A percentile compares a stretch with the other conserved stretches of the same genome.
Evolutionary conservation across 345 rosid species (phyloP).

Genomic region (Lepidium sativum): DNA sequence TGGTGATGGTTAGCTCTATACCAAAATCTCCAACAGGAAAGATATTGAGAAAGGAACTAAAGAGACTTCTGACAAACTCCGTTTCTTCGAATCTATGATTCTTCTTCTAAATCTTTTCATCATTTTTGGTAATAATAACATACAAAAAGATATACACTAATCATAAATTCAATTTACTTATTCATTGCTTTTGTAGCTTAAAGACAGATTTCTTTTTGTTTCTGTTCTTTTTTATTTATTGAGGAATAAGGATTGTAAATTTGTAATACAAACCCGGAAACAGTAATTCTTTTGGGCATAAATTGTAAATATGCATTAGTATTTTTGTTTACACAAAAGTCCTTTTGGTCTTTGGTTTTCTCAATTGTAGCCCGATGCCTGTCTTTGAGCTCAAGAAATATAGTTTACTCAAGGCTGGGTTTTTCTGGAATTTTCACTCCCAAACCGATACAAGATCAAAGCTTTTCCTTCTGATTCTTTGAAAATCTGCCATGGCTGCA

Average conservation of each 20-base stretch:
- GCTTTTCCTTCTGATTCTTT: neutral
- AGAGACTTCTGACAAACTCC: slow-evolving; percentile 13
- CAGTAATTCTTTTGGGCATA: neutral
- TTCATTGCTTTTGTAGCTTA: no score
- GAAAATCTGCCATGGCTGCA: slow-evolving; percentile 60
- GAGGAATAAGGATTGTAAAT: no score
- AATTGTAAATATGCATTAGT: neutral
- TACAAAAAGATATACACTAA: neutral
- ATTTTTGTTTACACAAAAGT: neutral
- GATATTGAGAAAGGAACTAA: slow-evolving; percentile 68
- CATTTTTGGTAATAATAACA: neutral
- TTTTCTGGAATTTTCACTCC: neutral
- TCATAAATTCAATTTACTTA: neutral
- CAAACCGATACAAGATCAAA: slow-evolving; percentile 12
- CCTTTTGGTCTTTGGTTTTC: neutral
- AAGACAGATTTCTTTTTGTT: no score
- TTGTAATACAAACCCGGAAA: neutral
- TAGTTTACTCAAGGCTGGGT: slow-evolving; percentile 19
- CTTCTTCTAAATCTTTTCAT: neutral
- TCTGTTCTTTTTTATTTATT: no score
- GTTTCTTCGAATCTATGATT: slow-evolving; percentile 40
- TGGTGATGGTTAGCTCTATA: slow-evolving; percentile 45
- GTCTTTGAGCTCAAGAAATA: slow-evolving; percentile 28
- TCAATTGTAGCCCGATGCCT: neutral
- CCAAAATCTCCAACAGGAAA: slow-evolving; percentile 81